phyloP scores from a whole-genome alignment of 2,329 filamentous ascomycete species.

The Diplodia seriata region DNA sequence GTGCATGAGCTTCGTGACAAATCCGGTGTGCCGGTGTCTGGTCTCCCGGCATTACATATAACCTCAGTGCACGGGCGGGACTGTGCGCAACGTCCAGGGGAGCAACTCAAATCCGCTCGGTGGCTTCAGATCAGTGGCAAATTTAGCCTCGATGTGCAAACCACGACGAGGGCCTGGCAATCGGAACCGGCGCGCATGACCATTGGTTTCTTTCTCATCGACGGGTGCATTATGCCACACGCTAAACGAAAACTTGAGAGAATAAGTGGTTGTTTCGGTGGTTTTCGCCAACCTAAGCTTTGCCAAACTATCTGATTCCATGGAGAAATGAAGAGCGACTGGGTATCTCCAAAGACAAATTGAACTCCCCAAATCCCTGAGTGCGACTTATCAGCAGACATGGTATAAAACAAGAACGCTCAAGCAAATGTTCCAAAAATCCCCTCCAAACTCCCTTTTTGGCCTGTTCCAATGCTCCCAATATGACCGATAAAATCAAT shows the following conservation, averaged over 20 bases:
- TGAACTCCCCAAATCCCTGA: neutral
- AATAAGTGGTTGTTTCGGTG: neutral
- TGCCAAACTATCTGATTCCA: neutral
- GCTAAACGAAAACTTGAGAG: neutral
- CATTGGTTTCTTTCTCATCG: neutral
- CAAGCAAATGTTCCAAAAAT: neutral
- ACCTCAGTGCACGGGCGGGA: neutral
- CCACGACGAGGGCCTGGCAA: neutral
- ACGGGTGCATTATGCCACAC: neutral
- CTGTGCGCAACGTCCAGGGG: neutral
- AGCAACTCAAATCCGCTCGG: neutral
- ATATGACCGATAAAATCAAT: neutral
- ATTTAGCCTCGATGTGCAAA: neutral
- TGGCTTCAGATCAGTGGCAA: neutral
- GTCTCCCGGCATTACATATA: neutral
- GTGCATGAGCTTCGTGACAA: neutral
- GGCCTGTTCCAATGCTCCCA: neutral
- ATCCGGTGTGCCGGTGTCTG: no score
- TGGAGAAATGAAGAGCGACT: constrained; percentile 3
- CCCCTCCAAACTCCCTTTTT: neutral
- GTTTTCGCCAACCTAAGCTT: neutral
- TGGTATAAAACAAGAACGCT: neutral
- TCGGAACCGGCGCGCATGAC: neutral
- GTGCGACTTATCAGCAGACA: neutral
- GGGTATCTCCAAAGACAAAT: constrained; percentile 21